A percentile compares a stretch with the other conserved stretches of the same genome.
Conservation (phyloP, 352 stramenopile species). For the Globisporangium perplexum region DNA sequence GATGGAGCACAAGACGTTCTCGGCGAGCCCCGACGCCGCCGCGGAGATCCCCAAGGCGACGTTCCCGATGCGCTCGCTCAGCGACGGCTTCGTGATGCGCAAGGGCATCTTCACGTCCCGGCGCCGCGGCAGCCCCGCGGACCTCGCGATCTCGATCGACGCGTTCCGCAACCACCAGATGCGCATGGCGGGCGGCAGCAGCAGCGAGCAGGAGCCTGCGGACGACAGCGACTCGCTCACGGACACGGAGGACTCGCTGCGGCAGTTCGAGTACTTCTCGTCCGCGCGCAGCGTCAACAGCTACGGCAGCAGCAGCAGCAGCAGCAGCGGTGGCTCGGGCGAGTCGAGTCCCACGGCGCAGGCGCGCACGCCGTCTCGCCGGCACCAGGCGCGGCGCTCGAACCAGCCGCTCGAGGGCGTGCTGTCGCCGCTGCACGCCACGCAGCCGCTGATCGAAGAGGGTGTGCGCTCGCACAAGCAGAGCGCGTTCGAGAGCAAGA, state of each 20-base stretch:
- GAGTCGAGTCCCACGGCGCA: constrained; percentile 2
- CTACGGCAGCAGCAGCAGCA: neutral
- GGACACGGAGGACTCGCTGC: constrained; percentile 42
- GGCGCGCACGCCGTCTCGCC: constrained; percentile 22
- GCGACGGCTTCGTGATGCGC: constrained; percentile 68
- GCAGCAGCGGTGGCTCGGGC: constrained; percentile 1
- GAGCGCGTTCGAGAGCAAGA: constrained; percentile 15
- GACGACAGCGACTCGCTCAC: constrained; percentile 16
- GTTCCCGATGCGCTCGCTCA: constrained; percentile 69
- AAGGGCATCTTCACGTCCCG: constrained; percentile 61
- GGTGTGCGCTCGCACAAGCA: constrained; percentile 16
- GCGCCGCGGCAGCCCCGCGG: constrained; percentile 59
- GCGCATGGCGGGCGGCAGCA: constrained; percentile 42
- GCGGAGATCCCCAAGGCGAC: constrained; percentile 48
- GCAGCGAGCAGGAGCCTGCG: constrained; percentile 25
- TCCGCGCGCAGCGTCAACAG: constrained; percentile 5
- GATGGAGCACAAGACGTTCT: constrained; percentile 84
- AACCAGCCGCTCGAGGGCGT: constrained; percentile 4
- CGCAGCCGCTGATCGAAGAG: constrained; percentile 15
- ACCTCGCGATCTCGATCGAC: constrained; percentile 70
- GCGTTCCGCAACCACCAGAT: constrained; percentile 65
- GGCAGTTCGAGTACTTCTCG: constrained; percentile 30
- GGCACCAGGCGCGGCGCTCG: constrained; percentile 9
- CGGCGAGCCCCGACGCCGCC: constrained; percentile 22
- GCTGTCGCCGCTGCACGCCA: constrained; percentile 11